Base-by-base conservation (phyloP, 2,329 filamentous ascomycete species). In the Lecanosticta acicola region DNA sequence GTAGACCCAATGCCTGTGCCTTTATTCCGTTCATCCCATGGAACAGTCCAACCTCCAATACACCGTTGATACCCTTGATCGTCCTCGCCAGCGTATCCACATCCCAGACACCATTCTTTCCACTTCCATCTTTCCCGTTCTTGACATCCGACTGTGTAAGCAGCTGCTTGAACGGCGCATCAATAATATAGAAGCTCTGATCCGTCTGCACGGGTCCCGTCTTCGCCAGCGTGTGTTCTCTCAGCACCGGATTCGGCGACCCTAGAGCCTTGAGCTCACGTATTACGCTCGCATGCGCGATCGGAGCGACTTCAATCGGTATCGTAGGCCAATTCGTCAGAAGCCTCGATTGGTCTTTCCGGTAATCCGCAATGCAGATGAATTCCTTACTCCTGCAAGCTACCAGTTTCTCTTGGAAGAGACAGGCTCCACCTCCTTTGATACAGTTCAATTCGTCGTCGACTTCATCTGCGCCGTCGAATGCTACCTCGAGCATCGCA, bases 391-490 rank as follows among this genome's bases (percentile, higher is more conserved):
- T 47, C n/a, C 55, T 44, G 3, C 88, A 84, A 3, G 90, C 90
- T 3, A 98, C 90, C 29, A 98, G 76, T 74, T 98, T 98, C 72
- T 98, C 93, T 68, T 97, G 93, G 72, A 95, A 94, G 46, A 97
- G 71, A 69, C 93, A 98, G n/a, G 89, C 93, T 48, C 93, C 93
- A 40, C 93, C 93, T 44, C 93, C 93, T 73, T 97, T 97, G 73
- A 98, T 97, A 64, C 91, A 88, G 69, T 97, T 98, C 49, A 98
- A 71, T 42, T 94, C 86, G 38, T 87, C 83, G 65, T 98, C 93
- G 24, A 98, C 89, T 72, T 98, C 93, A 66, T 98, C 93, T 3
- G 93, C 93, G 43, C 93, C 93, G 63, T 98, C 93, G 65, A 98
- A 98, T 40, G 86, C 87, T 14, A 97, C 85, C 61, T 97, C 91